Conservation (phyloP, 805 yeast species). For the Metschnikowia picachoensis region DNA sequence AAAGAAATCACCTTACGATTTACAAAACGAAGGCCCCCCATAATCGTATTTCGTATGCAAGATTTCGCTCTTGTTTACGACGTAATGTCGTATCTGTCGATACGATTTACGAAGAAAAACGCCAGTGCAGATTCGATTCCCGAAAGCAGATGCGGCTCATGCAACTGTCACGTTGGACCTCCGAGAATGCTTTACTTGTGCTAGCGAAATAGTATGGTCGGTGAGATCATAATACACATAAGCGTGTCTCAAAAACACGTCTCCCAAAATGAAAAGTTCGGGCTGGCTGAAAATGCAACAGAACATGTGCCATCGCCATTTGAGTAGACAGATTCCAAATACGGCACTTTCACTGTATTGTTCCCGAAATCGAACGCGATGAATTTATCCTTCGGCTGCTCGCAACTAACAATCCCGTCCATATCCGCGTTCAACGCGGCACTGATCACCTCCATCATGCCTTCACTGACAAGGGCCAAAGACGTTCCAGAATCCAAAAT, state of each 20-base stretch:
- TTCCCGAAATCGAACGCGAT: conserved; percentile 12
- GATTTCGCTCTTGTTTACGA: too few species aligned
- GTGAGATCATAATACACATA: conserved; percentile 18
- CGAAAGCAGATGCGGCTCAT: not conserved
- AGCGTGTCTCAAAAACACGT: conserved; percentile 18
- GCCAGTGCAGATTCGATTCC: too few species aligned
- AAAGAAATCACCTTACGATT: too few species aligned
- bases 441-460: not conserved
- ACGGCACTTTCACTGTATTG: conserved; percentile 7
- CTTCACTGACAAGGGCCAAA: conserved; percentile 7
- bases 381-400: conserved; percentile 14
- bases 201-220: conserved; percentile 15
- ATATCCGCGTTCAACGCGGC: not conserved
- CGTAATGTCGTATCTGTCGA: too few species aligned
- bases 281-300: conserved; percentile 12
- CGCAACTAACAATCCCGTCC: conserved; percentile 5
- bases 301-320: conserved; percentile 10
- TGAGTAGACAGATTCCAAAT: conserved; percentile 5
- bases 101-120: too few species aligned
- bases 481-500: conserved; percentile 16
- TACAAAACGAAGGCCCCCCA: too few species aligned
- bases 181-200: conserved; percentile 11
- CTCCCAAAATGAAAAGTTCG: conserved; percentile 15
- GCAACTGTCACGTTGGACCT: conserved; percentile 11
- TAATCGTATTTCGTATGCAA: too few species aligned